Conservation (phyloP, 768 basidiomycete genomes). For the Kwoniella botswanensis region DNA sequence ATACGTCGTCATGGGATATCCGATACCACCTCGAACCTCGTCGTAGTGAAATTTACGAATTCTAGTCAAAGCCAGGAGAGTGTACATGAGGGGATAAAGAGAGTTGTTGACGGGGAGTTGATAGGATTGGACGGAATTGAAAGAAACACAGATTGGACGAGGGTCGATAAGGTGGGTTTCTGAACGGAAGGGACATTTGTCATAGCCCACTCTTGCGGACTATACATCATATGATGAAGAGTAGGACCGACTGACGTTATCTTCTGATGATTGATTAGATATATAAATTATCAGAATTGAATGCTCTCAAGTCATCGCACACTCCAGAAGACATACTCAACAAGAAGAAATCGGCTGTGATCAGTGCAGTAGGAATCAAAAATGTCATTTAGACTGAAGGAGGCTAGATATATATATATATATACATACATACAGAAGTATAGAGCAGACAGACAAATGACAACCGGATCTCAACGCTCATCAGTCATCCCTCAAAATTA, state of each 20-base stretch:
- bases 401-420: no score
- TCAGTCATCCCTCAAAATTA: no score
- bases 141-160: conserved; percentile 69
- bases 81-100: conserved; percentile 64
- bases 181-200: no score
- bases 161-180: conserved; percentile 72
- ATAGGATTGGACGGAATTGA: conserved; percentile 62
- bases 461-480: no score
- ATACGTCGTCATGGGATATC: conserved; percentile 84
- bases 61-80: conserved; percentile 56
- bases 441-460: no score
- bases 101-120: conserved; percentile 67
- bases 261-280: conserved; percentile 60
- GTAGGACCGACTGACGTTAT: no score
- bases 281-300: conserved; percentile 66
- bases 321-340: conserved; percentile 57
- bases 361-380: conserved; percentile 83
- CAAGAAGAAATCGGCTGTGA: conserved; percentile 70
- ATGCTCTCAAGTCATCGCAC: conserved; percentile 60
- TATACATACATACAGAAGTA: no score
- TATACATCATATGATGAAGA: neutral
- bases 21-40: conserved; percentile 67
- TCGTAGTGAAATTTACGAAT: conserved; percentile 71
- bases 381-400: conserved; percentile 61
- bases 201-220: no score